phyloP scores from a whole-genome alignment of 495 filamentous ascomycete species.

The Jackrogersella multiformis region DNA sequence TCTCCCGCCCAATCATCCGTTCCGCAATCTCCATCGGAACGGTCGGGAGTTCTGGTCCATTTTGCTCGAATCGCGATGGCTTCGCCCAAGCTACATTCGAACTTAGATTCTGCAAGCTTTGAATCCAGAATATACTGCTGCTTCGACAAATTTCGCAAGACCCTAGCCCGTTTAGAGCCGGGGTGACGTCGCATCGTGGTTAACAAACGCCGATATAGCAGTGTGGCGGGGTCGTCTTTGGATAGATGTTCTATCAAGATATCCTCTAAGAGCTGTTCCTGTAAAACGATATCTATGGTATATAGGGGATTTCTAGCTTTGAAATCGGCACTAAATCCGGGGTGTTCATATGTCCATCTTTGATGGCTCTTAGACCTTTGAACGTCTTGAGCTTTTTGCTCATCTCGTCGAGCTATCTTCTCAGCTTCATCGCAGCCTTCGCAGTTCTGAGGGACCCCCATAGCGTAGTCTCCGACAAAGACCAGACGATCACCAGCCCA shows the following conservation, averaged over 20 bases:
- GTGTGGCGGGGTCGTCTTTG: neutral
- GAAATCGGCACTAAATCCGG: neutral
- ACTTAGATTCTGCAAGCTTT: neutral
- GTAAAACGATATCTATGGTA: no score
- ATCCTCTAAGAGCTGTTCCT: neutral
- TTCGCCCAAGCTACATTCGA: neutral
- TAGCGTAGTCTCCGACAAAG: neutral
- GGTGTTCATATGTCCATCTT: no score
- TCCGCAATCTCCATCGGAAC: neutral
- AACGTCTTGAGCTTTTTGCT: no score
- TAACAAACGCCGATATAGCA: neutral
- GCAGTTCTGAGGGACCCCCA: neutral
- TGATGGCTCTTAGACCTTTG: no score
- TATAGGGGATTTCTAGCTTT: neutral
- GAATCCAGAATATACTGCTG: constrained; percentile 12
- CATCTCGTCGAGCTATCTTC: no score
- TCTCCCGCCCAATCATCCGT: neutral
- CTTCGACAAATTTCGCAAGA: constrained; percentile 14
- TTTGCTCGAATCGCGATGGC: neutral
- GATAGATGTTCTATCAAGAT: neutral
- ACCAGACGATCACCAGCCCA: constrained; percentile 12
- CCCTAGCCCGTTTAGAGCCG: neutral
- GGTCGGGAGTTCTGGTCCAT: neutral
- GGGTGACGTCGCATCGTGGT: neutral
- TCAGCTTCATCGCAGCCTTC: neutral